These are phyloP conservation scores for Knoxdaviesia capensis DNA, from an alignment of 2,329 filamentous ascomycete species.

Conservation along the genomic window DNA sequence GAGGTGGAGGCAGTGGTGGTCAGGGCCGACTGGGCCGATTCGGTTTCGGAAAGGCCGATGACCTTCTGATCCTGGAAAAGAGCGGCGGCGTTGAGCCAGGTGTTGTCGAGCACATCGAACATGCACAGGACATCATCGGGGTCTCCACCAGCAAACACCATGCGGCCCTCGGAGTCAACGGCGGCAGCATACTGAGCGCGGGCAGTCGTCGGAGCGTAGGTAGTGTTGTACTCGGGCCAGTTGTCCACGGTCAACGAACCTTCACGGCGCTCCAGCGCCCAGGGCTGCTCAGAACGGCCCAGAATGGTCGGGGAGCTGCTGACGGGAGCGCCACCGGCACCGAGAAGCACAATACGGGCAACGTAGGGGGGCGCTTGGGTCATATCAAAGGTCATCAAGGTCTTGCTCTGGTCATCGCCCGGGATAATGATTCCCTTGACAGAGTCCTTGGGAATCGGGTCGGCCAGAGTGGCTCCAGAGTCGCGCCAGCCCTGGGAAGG, in stretches of 20 bases:
- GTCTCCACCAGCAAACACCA: slow-evolving; percentile 64
- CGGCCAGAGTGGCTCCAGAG: slow-evolving; percentile 41
- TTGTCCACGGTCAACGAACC: slow-evolving; percentile 30
- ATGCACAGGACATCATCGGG: slow-evolving; percentile 47
- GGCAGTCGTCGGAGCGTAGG: slow-evolving; percentile 39
- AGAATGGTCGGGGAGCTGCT: slow-evolving; percentile 21
- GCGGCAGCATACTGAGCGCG: slow-evolving; percentile 56
- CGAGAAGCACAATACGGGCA: slow-evolving; percentile 45
- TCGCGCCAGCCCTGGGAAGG: slow-evolving; percentile 41
- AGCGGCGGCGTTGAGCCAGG: slow-evolving; percentile 54
- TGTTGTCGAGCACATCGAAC: slow-evolving; percentile 57
- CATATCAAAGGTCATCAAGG: slow-evolving; percentile 62
- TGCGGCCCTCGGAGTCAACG: slow-evolving; percentile 39
- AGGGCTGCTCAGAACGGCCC: slow-evolving; percentile 4
- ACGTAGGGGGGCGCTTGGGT: slow-evolving; percentile 55
- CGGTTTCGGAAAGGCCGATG: slow-evolving; percentile 11
- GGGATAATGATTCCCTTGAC: slow-evolving; percentile 45
- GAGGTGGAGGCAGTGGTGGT: slow-evolving; percentile 10
- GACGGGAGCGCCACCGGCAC: slow-evolving; percentile 34
- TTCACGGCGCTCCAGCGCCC: slow-evolving; percentile 12
- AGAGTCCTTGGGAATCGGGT: slow-evolving; percentile 37
- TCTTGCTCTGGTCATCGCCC: slow-evolving; percentile 58
- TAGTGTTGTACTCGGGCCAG: slow-evolving; percentile 66
- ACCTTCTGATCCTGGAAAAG: slow-evolving; percentile 32
- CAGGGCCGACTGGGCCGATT: slow-evolving; percentile 10